phyloP scores from a whole-genome alignment of 2,329 filamentous ascomycete genomes.

The Penicillium sp. region DNA sequence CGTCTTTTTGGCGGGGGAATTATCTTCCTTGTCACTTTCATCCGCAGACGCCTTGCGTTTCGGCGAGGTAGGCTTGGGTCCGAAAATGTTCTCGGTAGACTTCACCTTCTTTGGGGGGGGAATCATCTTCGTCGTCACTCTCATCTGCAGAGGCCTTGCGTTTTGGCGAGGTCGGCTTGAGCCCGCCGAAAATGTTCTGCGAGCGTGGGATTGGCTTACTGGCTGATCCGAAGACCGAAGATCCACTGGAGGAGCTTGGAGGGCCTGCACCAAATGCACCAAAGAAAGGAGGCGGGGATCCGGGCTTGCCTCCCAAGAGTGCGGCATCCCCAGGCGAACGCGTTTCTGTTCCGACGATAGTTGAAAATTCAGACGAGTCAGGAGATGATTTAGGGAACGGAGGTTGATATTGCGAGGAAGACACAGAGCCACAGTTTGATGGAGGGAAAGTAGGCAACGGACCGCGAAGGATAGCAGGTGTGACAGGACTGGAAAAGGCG shows the following conservation, averaged over 20 bases:
- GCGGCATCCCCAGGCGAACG: neutral
- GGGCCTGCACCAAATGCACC: conserved; percentile 4
- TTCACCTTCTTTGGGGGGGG: conserved; percentile 23
- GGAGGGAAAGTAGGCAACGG: neutral
- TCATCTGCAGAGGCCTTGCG: conserved; percentile 16
- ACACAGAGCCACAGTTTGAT: neutral
- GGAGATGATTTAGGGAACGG: neutral
- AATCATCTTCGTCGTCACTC: conserved; percentile 26
- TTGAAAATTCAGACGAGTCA: neutral
- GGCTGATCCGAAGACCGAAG: conserved; percentile 31
- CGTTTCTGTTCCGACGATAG: neutral
- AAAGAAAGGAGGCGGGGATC: neutral
- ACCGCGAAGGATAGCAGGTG: neutral
- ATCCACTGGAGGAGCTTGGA: conserved; percentile 10
- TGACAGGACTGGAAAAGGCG: too few species aligned
- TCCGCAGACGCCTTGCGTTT: conserved; percentile 17
- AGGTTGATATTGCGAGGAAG: neutral
- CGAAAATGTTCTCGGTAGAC: neutral
- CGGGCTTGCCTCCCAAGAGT: neutral
- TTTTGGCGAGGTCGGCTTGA: conserved; percentile 25
- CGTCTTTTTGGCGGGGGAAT: conserved; percentile 20
- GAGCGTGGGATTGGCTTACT: conserved; percentile 28
- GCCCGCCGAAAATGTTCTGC: conserved; percentile 39
- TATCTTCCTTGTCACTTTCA: conserved; percentile 25
- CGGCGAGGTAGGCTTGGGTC: conserved; percentile 14